These are phyloP conservation scores for Aspergillus texensis DNA, from an alignment of 2,329 filamentous ascomycete species.

Conservation along the genomic window DNA sequence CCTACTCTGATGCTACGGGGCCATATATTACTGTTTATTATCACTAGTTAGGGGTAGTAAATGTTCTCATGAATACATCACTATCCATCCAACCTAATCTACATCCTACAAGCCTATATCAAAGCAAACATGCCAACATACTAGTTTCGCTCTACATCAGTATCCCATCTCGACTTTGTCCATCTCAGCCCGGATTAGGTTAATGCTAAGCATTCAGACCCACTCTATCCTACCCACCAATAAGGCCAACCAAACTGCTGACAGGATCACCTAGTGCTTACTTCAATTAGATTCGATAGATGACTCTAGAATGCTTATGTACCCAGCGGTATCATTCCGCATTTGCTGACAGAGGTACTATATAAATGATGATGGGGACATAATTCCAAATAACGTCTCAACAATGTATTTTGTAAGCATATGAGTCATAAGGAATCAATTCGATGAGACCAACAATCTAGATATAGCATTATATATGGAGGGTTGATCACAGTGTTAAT, in stretches of 20 bases:
- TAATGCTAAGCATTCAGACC: not conserved
- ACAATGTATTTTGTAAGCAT: not conserved
- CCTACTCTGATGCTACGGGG: not conserved
- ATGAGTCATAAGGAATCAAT: not conserved
- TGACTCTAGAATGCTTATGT: not conserved
- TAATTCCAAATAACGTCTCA: not conserved
- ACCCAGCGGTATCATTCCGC: not conserved
- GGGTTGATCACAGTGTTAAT: too few relatives aligned
- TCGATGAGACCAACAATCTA: not conserved
- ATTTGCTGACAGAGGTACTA: not conserved
- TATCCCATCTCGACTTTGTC: too few relatives aligned
- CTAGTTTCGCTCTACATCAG: not conserved
- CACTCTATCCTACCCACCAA: not conserved
- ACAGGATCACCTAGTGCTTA: too few relatives aligned
- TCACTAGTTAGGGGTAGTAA: not conserved
- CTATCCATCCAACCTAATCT: too few relatives aligned
- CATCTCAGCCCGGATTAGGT: not conserved
- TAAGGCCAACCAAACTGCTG: too few relatives aligned
- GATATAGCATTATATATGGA: not conserved
- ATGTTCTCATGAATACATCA: rapidly evolving
- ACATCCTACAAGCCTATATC: too few relatives aligned
- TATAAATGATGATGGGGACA: not conserved
- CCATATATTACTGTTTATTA: not conserved
- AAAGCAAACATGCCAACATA: not conserved
- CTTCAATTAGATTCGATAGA: not conserved